Evolutionary conservation across 805 yeast species (phyloP), one percentile per base, ranked within the genome.

Genomic region (Ogataea neopini): DNA sequence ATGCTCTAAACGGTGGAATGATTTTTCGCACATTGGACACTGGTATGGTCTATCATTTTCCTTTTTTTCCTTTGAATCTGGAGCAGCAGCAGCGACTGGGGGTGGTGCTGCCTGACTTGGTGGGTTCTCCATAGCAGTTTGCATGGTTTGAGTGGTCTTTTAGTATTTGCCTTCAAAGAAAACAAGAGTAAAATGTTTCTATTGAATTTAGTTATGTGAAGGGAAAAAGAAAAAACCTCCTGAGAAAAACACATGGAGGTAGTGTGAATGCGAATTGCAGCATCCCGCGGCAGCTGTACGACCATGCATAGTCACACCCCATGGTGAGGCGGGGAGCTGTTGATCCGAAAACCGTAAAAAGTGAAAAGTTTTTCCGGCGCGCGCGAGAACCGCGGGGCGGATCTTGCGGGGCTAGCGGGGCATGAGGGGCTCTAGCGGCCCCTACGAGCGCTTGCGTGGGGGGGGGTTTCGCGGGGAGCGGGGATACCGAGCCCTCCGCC

Each of bases 1-100:
- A 65, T 89, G 97, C 66, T 89, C 97, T 39, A 89, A 71, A 51
- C 96, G 76, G 65, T 88, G 92, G 64, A 89, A 89, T 7, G 95
- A 88, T 69, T 88, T 87, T 43, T 80, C 83, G 67, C 97, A 89
- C 58, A 86, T 73, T 18, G 91, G 84, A 61, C 97, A 89, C 58
- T 83, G 81, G 72, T 86, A 90, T 2, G 96, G 97, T 53, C 96
- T 61, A 13, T 10, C 48, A 20, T 40, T 43, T 39, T 34, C 33
- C 32, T 45, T 49, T 23, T 35, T 44, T 43, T 41, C 44, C 11
- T 45, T 45, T 33, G 29, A 10, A n/a, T 36, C 37, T 19, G 37
- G 13, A 17, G 23, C 37, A 17, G 23, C 6, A 10, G 9, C n/a
- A 20, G 37, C 23, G 14, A n/a, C 23, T 6, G 37, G 10, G 5